Evolutionary conservation across 306 rosid genomes (phyloP), one percentile per base, ranked within the genome.

Genomic region (Dryas drummondii): DNA sequence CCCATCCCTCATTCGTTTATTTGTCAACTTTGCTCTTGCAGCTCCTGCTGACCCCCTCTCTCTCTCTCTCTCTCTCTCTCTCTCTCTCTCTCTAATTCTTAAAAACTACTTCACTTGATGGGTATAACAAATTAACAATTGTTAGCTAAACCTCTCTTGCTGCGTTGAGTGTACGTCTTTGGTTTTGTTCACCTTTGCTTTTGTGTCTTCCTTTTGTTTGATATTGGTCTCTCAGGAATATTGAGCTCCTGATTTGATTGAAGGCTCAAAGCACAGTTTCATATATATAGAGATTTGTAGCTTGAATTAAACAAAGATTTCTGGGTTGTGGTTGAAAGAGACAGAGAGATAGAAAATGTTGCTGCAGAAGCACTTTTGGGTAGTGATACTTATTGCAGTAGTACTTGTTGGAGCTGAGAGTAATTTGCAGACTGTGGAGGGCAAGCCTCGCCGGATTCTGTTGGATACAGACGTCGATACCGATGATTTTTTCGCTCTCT

Each of bases 391-490:
- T 57, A 32, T 83, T 42, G 92, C 57, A 78, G 68, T 64, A 32
- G 40, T 83, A 32, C 44, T 60, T 17, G 45, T 60, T 60, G 44
- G 9, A 12, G 17, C 56, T 66, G 78, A 83, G 76, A 82, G 54
- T 74, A 55, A 14, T 79, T 76, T 82, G 27, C 66, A n/a, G 46
- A 44, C 66, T 2, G 88, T 66, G 17, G 87, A 86, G 57, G 89
- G 73, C 49, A 74, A 71, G 40, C 88, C 93, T 54, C 88, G 78
- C 41, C 82, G 97, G 78, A 87, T 94, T 90, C 91, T 94, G 15
- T 73, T 92, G 86, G 97, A 94, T 72, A 86, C 97, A 0, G 98
- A 94, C 67, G 90, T 92, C 5, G 97, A 94, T 58, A 86, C 97
- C 5, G 98, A 91, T 78, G 98, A 94, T 87, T 77, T 94, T 8